Evolutionary conservation across 768 basidiomycete species (phyloP), one percentile per base, ranked within the genome.

Genomic region (Trametes cingulata): DNA sequence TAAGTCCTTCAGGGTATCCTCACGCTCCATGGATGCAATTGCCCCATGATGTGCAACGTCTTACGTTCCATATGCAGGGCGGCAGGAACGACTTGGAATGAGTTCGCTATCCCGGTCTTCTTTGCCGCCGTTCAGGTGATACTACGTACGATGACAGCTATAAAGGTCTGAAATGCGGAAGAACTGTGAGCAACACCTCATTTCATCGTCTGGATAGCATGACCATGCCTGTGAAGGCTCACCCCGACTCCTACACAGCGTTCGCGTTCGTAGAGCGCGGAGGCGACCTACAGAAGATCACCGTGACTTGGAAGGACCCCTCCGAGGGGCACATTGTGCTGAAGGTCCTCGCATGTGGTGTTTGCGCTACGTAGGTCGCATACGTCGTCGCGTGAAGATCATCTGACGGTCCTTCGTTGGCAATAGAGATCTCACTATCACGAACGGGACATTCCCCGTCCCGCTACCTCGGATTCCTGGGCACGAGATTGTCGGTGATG

Each of bases 401-500:
- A n/a, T n/a, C n/a, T n/a, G n/a, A n/a, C n/a, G n/a, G 29, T 33
- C 6, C 4, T 33, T 48, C 46, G 13, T 8, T 7, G n/a, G n/a
- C n/a, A n/a, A n/a, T 24, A 48, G 46, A 4, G 46, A 48, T 19
- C 13, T 33, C 1, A n/a, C 27, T 14, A 29, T 48, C 15, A 14
- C 27, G 5, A 43, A 45, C 10, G 43, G 45, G 14, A 25, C 35
- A 13, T 14, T 52, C 13, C 58, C 58, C 1, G 25, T 52, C 36
- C 15, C 35, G 2, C 61, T 43, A 27, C 70, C 66, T 7, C 58
- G 61, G 25, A 41, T 69, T 15, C 67, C 70, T 1, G 70, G 70
- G 0, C 71, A 72, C 58, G 71, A 72, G 47, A 63, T 72, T 48
- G 53, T 70, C 41, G 71, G 71, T 12, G 66, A 65, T 13, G 64